These are phyloP conservation scores for Bruguiera gymnorhiza DNA, from an alignment of 345 rosid species.

Conservation along the genomic window DNA sequence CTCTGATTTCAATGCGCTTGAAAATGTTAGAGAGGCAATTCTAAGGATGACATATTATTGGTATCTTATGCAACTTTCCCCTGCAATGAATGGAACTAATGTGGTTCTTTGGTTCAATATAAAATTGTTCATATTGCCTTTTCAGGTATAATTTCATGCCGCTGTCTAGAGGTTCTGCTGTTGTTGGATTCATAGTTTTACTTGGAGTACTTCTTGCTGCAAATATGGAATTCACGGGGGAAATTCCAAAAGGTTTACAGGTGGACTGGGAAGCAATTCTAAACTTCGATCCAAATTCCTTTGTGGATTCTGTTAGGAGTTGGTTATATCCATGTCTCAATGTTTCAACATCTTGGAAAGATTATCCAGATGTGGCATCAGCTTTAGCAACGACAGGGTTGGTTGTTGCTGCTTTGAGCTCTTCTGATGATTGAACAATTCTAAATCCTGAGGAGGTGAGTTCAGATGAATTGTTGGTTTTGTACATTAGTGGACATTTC, in stretches of 20 bases:
- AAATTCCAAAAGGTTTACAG: conserved; percentile 70
- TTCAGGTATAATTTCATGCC: conserved; percentile 98
- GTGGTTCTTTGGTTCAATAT: conserved; percentile 4
- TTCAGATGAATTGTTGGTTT: conserved; percentile 10
- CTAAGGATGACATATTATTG: conserved; percentile 95
- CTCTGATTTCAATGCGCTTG: conserved; percentile 52
- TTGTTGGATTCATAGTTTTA: conserved; percentile 69
- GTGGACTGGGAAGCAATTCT: conserved; percentile 97
- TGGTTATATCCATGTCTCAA: conserved; percentile 81
- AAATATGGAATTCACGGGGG: conserved; percentile 75
- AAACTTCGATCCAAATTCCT: conserved; percentile 54
- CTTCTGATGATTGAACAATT: conserved; percentile 47
- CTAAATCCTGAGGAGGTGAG: conserved; percentile 28
- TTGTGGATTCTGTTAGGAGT: conserved; percentile 55
- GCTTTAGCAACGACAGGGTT: conserved; percentile 77
- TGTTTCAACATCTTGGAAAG: conserved; percentile 74
- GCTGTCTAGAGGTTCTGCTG: conserved; percentile 85
- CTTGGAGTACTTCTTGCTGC: conserved; percentile 85
- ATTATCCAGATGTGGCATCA: conserved; percentile 66
- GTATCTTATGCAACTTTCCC: conserved; percentile 34
- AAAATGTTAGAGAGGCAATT: conserved; percentile 68
- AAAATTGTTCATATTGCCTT: conserved; percentile 3
- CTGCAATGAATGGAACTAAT: neutral
- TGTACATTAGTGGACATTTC: neutral
- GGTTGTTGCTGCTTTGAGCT: conserved; percentile 73